Evolutionary conservation across 2,329 filamentous ascomycete genomes (phyloP).

Genomic region (Emericellopsis atlantica): DNA sequence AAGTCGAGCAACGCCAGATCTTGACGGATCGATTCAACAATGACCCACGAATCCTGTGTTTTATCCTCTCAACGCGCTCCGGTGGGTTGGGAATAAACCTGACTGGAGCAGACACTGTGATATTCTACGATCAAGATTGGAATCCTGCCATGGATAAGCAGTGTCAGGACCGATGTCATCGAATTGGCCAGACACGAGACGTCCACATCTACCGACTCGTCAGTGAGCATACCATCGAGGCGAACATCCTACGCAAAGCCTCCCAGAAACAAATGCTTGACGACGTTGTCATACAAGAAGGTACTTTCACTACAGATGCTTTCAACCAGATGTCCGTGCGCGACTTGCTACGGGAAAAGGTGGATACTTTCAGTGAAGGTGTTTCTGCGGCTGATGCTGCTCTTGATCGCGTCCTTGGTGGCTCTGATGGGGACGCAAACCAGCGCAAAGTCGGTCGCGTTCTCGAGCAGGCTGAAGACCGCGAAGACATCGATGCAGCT

Average conservation of each 20-base stretch:
- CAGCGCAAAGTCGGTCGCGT: conserved; percentile 53
- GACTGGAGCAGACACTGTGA: conserved; percentile 92
- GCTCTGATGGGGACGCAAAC: conserved; percentile 34
- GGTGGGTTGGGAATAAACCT: conserved; percentile 94
- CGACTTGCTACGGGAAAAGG: conserved; percentile 52
- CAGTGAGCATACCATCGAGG: conserved; percentile 90
- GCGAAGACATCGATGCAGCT: conserved; percentile 81
- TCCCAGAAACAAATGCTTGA: conserved; percentile 97
- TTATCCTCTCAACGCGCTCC: conserved; percentile 89
- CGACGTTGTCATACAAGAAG: conserved; percentile 96
- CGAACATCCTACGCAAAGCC: conserved; percentile 91
- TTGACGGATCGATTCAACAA: conserved; percentile 95
- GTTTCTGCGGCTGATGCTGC: conserved; percentile 67
- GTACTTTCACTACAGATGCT: conserved; percentile 94
- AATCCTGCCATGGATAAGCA: conserved; percentile 99
- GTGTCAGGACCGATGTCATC: conserved; percentile 93
- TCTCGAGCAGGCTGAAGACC: conserved; percentile 83
- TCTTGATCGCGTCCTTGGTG: conserved; percentile 74
- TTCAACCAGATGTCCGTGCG: conserved; percentile 69
- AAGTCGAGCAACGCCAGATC: conserved; percentile 89
- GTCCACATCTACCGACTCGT: conserved; percentile 96
- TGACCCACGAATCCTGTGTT: conserved; percentile 81
- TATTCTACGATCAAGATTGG: conserved; percentile 99
- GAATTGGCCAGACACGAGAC: conserved; percentile 93
- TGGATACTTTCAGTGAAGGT: conserved; percentile 31